Evolutionary conservation across 140 eudicot genomes (phyloP), one percentile per base, ranked within the genome.

Genomic region (Anethum foeniculum): DNA sequence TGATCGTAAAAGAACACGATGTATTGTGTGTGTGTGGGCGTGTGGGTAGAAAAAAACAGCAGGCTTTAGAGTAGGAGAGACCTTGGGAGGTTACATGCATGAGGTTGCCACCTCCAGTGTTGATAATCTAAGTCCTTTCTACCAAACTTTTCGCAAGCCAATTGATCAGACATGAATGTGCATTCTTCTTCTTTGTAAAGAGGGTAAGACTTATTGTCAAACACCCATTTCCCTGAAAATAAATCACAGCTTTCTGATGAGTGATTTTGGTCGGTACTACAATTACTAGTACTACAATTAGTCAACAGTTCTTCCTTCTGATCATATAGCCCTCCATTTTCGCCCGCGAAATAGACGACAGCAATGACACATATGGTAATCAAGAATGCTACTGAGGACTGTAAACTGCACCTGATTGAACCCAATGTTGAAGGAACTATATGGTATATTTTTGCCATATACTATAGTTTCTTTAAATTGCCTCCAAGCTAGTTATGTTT

Each of bases 61-160:
- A 62, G 71, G 71, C 18, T 27, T 27, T 10, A 62, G 18, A 7
- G 78, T 62, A 54, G 65, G 54, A 69, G 79, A 81, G 62, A 93
- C 98, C 98, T 91, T 56, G 96, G 97, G 69, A 94, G 90, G 83
- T 94, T 91, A 84, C 97, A 92, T 14, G 88, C 86, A 71, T 90
- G 85, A 76, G 98, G 98, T 77, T 94, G 98, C 98, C 98, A 94
- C 67, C 97, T 89, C 98, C 97, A 94, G 32, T 89, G 43, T 69
- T 92, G 98, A 82, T 88, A 94, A 27, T 78, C 77, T 79, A 88
- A 85, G 47, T 94, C 96, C 44, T 86, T 77, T 54, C 98, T 85
- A 69, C 98, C 97, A 84, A 85, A 92, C 83, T 89, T 94, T 74
- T 90, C 80, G 82, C 98, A 94, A 36, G 98, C 89, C 80, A 90